Percentiles rank a stretch among this genome's conserved stretches.
Conservation (phyloP, 108 stramenopile species). For the Stephanodiscus triporus region DNA sequence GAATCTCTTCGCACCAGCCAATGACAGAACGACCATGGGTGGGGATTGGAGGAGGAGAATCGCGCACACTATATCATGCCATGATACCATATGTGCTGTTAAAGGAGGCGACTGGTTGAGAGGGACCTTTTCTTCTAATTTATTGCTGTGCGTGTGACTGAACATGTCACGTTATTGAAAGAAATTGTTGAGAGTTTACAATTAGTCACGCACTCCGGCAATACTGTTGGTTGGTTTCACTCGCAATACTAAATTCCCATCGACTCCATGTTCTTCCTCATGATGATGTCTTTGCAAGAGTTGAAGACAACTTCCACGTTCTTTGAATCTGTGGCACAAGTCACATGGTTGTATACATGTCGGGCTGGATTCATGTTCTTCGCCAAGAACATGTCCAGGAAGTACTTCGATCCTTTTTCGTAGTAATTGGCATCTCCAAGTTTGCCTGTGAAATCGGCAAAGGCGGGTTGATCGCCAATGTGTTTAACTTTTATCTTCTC, state of each 20-base stretch:
- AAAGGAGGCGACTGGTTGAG: no score
- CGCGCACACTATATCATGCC: no score
- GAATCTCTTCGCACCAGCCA: no score
- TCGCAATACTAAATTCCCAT: slow-evolving; percentile 34
- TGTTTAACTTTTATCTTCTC: slow-evolving; percentile 91
- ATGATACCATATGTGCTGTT: no score
- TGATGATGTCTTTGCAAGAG: slow-evolving; percentile 80
- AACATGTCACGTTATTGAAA: no score
- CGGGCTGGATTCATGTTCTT: slow-evolving; percentile 47
- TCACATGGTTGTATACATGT: slow-evolving; percentile 70
- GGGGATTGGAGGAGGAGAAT: no score
- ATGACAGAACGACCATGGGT: no score
- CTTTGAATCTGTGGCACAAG: slow-evolving; percentile 72
- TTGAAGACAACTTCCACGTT: slow-evolving; percentile 81
- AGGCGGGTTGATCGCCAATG: slow-evolving; percentile 74
- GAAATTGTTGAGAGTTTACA: background rate
- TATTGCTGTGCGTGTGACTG: no score
- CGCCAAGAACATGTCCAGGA: slow-evolving; percentile 66
- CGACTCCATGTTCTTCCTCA: slow-evolving; percentile 61
- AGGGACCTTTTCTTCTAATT: no score
- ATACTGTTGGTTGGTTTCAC: background rate
- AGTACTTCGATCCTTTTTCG: slow-evolving; percentile 71
- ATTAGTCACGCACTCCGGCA: no score
- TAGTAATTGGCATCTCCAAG: slow-evolving; percentile 83
- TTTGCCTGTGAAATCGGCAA: slow-evolving; percentile 77